Evolutionary conservation across 2,329 filamentous ascomycete species (phyloP).

Genomic region (Parastagonospora nodorum): DNA sequence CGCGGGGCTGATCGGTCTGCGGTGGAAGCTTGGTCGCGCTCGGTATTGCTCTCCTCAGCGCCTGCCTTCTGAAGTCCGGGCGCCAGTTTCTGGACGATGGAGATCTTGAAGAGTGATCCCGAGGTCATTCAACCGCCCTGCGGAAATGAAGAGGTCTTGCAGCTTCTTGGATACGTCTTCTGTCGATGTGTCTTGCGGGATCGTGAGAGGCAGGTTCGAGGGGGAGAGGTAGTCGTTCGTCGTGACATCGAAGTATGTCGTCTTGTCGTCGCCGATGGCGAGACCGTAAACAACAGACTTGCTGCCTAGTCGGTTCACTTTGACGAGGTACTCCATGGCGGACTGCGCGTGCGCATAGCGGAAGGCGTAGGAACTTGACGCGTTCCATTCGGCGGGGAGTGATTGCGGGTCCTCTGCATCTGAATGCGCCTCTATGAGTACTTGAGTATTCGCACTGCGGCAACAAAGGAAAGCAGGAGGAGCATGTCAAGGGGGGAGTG

Average conservation of each 20-base stretch:
- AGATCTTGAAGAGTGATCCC: slow-evolving; percentile 74
- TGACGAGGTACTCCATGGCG: slow-evolving; percentile 80
- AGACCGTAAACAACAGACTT: slow-evolving; percentile 85
- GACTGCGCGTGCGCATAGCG: slow-evolving; percentile 87
- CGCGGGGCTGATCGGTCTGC: slow-evolving; percentile 47
- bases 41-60: slow-evolving; percentile 64
- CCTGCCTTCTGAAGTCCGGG: slow-evolving; percentile 78
- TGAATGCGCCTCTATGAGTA: slow-evolving; percentile 60
- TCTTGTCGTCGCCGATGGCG: slow-evolving; percentile 79
- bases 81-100: slow-evolving; percentile 82
- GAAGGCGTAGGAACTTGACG: slow-evolving; percentile 74
- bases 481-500: neutral
- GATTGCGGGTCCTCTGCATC: slow-evolving; percentile 61
- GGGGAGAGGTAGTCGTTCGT: slow-evolving; percentile 75
- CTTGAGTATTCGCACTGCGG: slow-evolving; percentile 24
- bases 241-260: slow-evolving; percentile 75
- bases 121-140: slow-evolving; percentile 69
- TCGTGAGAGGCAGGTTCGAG: slow-evolving; percentile 59
- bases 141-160: slow-evolving; percentile 73
- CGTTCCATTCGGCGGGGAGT: slow-evolving; percentile 81
- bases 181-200: slow-evolving; percentile 54
- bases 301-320: slow-evolving; percentile 77
- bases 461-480: slow-evolving; percentile 2
- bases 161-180: slow-evolving; percentile 51
- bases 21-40: slow-evolving; percentile 38